Percentiles rank a stretch among this genome's conserved stretches.
Evolutionary conservation across 257 asterid genomes (phyloP).

Genomic region (Nicotiana undulata): DNA sequence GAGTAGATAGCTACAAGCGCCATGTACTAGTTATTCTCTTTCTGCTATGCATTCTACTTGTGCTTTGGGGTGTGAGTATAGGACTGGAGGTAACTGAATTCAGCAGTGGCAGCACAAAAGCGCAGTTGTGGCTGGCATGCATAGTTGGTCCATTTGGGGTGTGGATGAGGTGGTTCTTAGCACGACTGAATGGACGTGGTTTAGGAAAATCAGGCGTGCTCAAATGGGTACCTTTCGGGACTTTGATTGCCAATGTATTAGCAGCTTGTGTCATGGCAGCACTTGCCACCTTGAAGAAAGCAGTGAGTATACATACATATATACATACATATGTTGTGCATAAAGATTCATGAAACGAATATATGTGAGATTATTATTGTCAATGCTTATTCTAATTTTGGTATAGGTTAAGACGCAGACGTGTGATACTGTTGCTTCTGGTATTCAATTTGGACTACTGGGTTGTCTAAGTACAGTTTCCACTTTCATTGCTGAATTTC

Average conservation of each 20-base stretch:
- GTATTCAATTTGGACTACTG: conserved; percentile 65
- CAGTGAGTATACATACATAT: conserved; percentile 24
- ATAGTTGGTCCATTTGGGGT: conserved; percentile 89
- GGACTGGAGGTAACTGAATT: conserved; percentile 37
- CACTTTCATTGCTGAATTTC: conserved; percentile 72
- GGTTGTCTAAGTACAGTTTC: conserved; percentile 92
- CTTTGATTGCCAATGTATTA: conserved; percentile 76
- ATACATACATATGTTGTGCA: too few species aligned
- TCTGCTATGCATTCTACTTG: conserved; percentile 36
- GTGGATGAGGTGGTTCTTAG: conserved; percentile 77
- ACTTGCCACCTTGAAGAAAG: conserved; percentile 55
- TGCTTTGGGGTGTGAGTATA: conserved; percentile 45
- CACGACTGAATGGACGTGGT: conserved; percentile 79
- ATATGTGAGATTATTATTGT: too few species aligned
- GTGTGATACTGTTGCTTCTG: conserved; percentile 47
- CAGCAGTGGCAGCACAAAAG: conserved; percentile 30
- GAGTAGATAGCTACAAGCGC: conserved; percentile 16
- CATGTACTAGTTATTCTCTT: conserved; percentile 22
- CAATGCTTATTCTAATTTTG: background rate
- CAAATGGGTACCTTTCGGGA: conserved; percentile 90
- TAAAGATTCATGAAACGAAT: too few species aligned
- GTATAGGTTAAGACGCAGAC: conserved; percentile 34
- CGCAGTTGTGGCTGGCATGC: conserved; percentile 68
- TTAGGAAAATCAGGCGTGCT: conserved; percentile 38
- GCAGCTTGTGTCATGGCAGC: conserved; percentile 96